Evolutionary conservation across 1,284 basidiomycete genomes (phyloP).

Genomic region (Trametes pubescens): DNA sequence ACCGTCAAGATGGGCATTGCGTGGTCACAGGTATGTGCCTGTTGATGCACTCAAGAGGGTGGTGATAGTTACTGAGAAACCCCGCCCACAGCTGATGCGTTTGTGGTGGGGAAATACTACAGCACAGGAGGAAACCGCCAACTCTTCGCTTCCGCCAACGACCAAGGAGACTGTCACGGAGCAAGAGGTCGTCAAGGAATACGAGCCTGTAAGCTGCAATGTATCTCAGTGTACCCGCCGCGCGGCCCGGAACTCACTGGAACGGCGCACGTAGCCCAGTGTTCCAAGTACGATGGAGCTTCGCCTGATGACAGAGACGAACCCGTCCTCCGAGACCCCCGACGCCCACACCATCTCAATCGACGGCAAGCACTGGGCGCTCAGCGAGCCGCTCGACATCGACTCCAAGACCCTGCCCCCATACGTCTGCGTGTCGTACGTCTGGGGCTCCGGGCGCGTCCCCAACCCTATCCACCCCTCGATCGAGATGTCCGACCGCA

Average conservation of each 20-base stretch:
- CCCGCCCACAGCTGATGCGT: background rate
- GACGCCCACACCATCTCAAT: slow-evolving; percentile 14
- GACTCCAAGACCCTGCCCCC: slow-evolving; percentile 20
- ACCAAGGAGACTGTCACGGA: background rate
- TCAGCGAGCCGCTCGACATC: slow-evolving; percentile 33
- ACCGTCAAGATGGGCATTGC: background rate
- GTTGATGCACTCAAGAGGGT: background rate
- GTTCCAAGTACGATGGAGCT: slow-evolving; percentile 24
- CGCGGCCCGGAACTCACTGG: background rate
- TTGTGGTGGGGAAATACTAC: background rate
- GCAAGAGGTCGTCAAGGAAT: background rate
- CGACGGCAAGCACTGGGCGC: slow-evolving; percentile 27
- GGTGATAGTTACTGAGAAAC: background rate
- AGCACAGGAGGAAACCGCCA: background rate
- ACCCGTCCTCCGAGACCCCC: background rate
- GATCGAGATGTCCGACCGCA: slow-evolving; percentile 34
- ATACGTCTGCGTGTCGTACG: slow-evolving; percentile 38
- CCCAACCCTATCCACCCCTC: slow-evolving; percentile 32
- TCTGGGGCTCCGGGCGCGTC: slow-evolving; percentile 31
- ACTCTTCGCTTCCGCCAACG: background rate
- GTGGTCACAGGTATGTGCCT: slow-evolving; percentile 1
- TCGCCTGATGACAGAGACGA: slow-evolving; percentile 21
- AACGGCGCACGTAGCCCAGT: slow-evolving; percentile 8
- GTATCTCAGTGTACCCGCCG: background rate
- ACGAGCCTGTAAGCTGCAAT: slow-evolving; percentile 1